Percentiles rank a stretch among this genome's conserved stretches.
These are phyloP conservation scores for Aspergillus ostianus DNA, from an alignment of 495 filamentous ascomycete species.

Conservation along the genomic window DNA sequence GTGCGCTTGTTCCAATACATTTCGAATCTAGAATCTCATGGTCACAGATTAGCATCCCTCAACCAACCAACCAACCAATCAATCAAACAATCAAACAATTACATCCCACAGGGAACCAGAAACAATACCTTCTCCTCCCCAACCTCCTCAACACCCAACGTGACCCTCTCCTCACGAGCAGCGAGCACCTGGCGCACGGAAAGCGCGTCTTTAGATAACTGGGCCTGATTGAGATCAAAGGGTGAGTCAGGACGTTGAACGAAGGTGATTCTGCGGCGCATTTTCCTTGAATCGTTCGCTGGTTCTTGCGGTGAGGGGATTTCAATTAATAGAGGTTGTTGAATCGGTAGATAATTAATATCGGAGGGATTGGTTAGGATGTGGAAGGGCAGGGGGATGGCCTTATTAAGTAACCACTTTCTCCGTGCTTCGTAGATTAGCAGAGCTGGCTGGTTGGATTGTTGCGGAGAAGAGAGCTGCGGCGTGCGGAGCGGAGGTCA, in stretches of 20 bases:
- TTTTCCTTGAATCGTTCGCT: slow-evolving; percentile 32
- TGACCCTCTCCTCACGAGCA: slow-evolving; percentile 78
- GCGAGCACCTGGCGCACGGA: slow-evolving; percentile 54
- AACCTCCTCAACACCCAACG: slow-evolving; percentile 69
- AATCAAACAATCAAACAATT: not conserved
- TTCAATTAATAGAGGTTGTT: not conserved
- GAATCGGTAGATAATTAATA: not conserved
- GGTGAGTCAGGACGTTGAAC: slow-evolving; percentile 60
- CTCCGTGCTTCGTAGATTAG: too few species aligned
- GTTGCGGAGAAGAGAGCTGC: not conserved
- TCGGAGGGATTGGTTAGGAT: not conserved
- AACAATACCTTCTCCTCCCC: slow-evolving; percentile 53
- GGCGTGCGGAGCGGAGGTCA: not conserved
- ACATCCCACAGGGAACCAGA: not conserved
- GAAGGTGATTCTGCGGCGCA: slow-evolving; percentile 87
- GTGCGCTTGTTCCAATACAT: slow-evolving; percentile 62
- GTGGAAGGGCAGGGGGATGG: not conserved
- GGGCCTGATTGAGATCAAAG: slow-evolving; percentile 59
- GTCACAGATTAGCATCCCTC: not conserved
- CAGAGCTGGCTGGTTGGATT: too few species aligned
- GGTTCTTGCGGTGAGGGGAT: slow-evolving; percentile 15
- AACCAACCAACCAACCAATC: too few species aligned
- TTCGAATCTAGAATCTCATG: slow-evolving; percentile 43
- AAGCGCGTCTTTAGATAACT: slow-evolving; percentile 48
- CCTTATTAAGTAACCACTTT: too few species aligned